Conservation (phyloP, 306 rosid genomes). For the Macrotyloma uniflorum region DNA sequence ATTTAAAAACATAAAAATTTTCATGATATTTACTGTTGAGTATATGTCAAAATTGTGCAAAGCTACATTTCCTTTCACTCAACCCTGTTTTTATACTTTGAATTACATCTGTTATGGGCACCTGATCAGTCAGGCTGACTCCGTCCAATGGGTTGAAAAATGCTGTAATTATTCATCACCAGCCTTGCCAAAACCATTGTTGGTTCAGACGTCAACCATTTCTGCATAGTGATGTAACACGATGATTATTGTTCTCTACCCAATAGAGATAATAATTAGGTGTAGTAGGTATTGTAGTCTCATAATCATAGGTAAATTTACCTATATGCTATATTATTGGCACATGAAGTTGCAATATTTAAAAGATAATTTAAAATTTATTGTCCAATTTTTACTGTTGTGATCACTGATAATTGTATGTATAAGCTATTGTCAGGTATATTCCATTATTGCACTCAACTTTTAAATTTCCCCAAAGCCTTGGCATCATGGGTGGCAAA, state of each 20-base stretch:
- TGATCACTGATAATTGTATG: conserved; percentile 24
- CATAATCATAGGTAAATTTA: conserved; percentile 4
- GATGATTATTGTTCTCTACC: not conserved
- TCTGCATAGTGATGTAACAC: not conserved
- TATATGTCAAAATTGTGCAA: conserved; percentile 22
- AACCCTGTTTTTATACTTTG: not conserved
- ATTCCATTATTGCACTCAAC: conserved; percentile 81
- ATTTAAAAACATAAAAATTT: not conserved
- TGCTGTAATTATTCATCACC: not conserved
- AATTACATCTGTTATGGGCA: not conserved
- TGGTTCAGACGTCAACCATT: conserved; percentile 1
- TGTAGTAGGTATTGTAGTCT: conserved; percentile 5
- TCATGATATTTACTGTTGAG: not conserved
- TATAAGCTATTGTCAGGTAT: conserved; percentile 63
- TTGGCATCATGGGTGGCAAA: conserved; percentile 95
- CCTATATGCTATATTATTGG: conserved; percentile 17
- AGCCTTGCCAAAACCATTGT: not conserved
- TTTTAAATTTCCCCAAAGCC: conserved; percentile 90
- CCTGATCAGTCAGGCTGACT: too few relatives aligned
- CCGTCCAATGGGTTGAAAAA: not conserved
- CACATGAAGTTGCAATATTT: not conserved
- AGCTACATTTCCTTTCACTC: not conserved
- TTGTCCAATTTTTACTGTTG: not conserved
- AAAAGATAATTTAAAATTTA: conserved; percentile 16
- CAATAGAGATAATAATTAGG: not conserved